These are phyloP conservation scores for Cystobasidium slooffiae DNA, from an alignment of 1,284 basidiomycete species.

Conservation along the genomic window DNA sequence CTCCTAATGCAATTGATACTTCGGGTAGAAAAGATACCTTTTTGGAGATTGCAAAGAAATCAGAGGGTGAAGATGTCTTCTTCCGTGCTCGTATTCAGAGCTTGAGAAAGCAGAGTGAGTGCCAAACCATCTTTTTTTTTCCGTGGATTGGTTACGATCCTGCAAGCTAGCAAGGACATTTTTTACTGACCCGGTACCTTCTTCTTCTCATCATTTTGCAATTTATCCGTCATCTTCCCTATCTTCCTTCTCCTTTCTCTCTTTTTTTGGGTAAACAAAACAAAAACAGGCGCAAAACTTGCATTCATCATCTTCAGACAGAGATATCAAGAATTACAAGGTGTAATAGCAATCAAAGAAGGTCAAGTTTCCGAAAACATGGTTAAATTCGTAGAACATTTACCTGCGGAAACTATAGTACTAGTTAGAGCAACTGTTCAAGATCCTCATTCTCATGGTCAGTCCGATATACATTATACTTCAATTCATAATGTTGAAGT, in stretches of 20 bases:
- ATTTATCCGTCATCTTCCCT: too few species aligned
- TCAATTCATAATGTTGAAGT: conserved; percentile 88
- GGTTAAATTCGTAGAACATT: conserved; percentile 87
- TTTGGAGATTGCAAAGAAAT: conserved; percentile 67
- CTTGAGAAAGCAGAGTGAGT: conserved; percentile 70
- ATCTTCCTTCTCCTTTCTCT: too few species aligned
- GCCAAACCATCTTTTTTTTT: too few species aligned
- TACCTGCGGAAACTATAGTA: conserved; percentile 89
- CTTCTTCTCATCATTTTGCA: too few species aligned
- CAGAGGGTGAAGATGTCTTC: conserved; percentile 79
- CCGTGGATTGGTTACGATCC: neutral
- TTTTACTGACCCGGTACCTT: neutral
- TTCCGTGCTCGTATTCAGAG: conserved; percentile 92
- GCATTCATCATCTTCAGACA: conserved; percentile 93
- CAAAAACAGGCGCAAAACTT: conserved; percentile 72
- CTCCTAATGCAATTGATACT: conserved; percentile 38
- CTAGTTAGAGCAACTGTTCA: conserved; percentile 81
- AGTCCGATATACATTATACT: conserved; percentile 66
- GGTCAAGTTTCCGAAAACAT: conserved; percentile 96
- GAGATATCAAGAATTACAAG: conserved; percentile 67
- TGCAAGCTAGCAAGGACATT: neutral
- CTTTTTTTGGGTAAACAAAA: neutral
- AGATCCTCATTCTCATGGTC: conserved; percentile 81
- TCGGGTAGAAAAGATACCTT: conserved; percentile 56
- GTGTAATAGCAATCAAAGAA: conserved; percentile 75